Percentiles rank a stretch among this genome's conserved stretches.
These are phyloP conservation scores for Blastocystis sp. DNA, from an alignment of 352 stramenopile species.

Conservation along the genomic window DNA sequence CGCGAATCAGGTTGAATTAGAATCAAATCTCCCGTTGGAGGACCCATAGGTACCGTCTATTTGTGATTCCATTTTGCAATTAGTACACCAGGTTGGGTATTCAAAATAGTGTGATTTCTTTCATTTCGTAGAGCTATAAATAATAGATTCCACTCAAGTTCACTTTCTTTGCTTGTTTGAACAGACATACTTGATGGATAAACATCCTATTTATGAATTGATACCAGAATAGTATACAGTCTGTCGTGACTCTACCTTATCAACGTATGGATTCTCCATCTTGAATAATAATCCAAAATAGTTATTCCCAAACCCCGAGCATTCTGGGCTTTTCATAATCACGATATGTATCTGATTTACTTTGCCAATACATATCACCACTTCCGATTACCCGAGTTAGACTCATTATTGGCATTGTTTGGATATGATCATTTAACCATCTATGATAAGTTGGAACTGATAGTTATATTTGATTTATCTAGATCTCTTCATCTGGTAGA, in stretches of 20 bases:
- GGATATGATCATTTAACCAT: slow-evolving; percentile 71
- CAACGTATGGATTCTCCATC: slow-evolving; percentile 15
- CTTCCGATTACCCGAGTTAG: slow-evolving; percentile 80
- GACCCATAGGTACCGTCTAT: no score
- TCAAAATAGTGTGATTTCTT: no score
- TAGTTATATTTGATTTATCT: not conserved
- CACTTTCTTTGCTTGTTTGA: not conserved
- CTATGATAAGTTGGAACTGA: slow-evolving; percentile 69
- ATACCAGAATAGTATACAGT: not conserved
- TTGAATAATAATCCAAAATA: not conserved
- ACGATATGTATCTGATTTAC: slow-evolving; percentile 55
- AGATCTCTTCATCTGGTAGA: not conserved
- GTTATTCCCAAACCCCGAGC: not conserved
- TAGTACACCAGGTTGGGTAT: no score
- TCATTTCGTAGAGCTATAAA: no score
- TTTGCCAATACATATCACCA: slow-evolving; percentile 68
- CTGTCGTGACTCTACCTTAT: slow-evolving; percentile 1
- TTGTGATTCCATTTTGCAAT: no score
- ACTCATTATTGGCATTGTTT: slow-evolving; percentile 77
- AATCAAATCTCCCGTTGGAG: not conserved
- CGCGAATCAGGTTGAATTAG: slow-evolving; percentile 13
- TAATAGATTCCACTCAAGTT: no score
- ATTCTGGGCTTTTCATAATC: not conserved
- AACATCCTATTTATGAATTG: not conserved
- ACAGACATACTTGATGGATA: not conserved